Base-by-base conservation (phyloP, 352 stramenopile species). In the Globisporangium splendens region DNA sequence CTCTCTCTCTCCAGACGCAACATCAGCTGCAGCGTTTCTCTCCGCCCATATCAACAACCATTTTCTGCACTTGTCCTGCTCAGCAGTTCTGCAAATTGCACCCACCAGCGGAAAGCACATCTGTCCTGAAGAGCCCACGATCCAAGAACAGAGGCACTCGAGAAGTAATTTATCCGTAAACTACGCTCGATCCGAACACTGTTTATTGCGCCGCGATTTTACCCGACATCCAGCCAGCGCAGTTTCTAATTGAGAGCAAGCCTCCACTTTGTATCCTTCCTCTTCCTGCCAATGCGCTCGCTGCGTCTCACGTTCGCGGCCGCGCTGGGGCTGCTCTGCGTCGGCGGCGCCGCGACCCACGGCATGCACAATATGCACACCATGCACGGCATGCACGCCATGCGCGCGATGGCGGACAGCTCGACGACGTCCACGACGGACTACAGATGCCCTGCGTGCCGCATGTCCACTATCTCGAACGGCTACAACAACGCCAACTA, bases 371-470 rank as follows among this genome's bases (percentile, higher is more conserved):
- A 46, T 7, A 67, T 67, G 61, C 62, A 68, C 56, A 56, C 8
- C 2, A 65, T 66, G 62, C 59, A 63, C 22, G 62, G 8, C 18
- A 63, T 62, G 59, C 44, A 60, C 38, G 53, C 20, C 18, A 63
- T 62, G 59, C 44, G 54, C 38, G 53, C 20, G 20, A 61, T 67
- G 62, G 51, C 41, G 20, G 43, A 67, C 22, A 57, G 33, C 33
- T 35, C 28, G 28, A 8, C 28, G 5, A 54, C 46, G 62, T 66
- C 61, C 58, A 70, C 67, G 61, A 88, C 69, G 8, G 72, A 79
- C 55, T 83, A 79, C 56, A 84, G 69, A 57, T 93, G 84, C 59
- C 82, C 84, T 17, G 71, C 86, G 21, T 93, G 84, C 63, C 75
- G 78, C 64, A 88, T 89, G 81, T 79, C 74, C 14, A 86, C 75